Evolutionary conservation across 148 eudicot species (phyloP).

Genomic region (Persicaria tinctoria): DNA sequence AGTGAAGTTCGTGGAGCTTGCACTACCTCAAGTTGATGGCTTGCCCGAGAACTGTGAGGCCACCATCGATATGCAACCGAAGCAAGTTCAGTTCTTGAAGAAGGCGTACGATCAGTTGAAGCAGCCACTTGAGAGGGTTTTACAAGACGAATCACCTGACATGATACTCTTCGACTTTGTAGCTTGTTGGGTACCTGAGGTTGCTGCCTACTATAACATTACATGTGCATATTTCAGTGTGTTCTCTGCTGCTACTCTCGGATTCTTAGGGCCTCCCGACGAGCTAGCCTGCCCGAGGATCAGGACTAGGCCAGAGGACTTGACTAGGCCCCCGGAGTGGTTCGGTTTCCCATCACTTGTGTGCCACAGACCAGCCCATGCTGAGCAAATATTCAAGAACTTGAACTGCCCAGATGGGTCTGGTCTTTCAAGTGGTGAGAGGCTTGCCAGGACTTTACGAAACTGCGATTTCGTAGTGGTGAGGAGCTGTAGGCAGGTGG

Average conservation of each 20-base stretch:
- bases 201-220: neutral
- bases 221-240: slow-evolving; percentile 6
- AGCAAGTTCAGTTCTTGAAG: neutral
- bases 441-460: neutral
- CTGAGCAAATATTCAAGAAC: slow-evolving; percentile 7
- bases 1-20: slow-evolving; percentile 4
- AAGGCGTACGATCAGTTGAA: neutral
- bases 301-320: slow-evolving; percentile 1
- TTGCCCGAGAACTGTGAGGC: neutral
- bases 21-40: neutral
- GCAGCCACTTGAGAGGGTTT: neutral
- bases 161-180: slow-evolving; percentile 1
- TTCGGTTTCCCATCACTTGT: slow-evolving; percentile 1
- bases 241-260: slow-evolving; percentile 1
- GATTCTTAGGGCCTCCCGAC: neutral
- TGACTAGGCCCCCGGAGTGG: neutral
- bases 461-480: neutral
- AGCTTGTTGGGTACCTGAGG: slow-evolving; percentile 2
- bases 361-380: neutral
- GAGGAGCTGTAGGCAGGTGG: neutral
- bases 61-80: neutral
- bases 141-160: neutral
- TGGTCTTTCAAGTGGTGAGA: slow-evolving; percentile 4
- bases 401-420: neutral
- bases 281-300: neutral